Conservation (phyloP, 2,329 filamentous ascomycete species). For the Penicillium sp. region DNA sequence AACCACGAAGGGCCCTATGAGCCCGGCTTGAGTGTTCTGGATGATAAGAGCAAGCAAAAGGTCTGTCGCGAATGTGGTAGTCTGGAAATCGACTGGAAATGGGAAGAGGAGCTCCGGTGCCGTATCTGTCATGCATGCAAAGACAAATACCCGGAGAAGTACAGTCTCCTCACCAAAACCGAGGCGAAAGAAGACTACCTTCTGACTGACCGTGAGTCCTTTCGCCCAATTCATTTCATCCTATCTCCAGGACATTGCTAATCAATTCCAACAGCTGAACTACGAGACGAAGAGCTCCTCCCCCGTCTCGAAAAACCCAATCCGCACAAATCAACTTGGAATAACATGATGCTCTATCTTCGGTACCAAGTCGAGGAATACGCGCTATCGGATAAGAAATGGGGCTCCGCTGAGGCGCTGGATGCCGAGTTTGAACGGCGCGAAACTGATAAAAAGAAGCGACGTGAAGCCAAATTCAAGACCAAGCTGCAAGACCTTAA, state of each 20-base stretch:
- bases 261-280: constrained; percentile 62
- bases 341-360: constrained; percentile 98
- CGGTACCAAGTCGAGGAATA: constrained; percentile 94
- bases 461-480: constrained; percentile 91
- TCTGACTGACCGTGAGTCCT: constrained; percentile 77
- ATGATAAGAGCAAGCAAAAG: constrained; percentile 64
- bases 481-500: constrained; percentile 86
- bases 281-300: constrained; percentile 83
- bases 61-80: constrained; percentile 81
- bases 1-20: constrained; percentile 82
- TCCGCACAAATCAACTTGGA: constrained; percentile 93
- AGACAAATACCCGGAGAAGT: constrained; percentile 86
- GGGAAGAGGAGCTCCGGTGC: constrained; percentile 80
- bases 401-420: constrained; percentile 81
- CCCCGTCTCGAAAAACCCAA: constrained; percentile 89
- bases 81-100: constrained; percentile 91
- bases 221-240: neutral
- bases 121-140: constrained; percentile 82
- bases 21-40: constrained; percentile 77
- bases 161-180: constrained; percentile 93
- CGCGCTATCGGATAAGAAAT: constrained; percentile 80
- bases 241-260: neutral
- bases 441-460: constrained; percentile 74
- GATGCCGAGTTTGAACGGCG: constrained; percentile 86
- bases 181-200: constrained; percentile 95